Conservation (phyloP, 768 basidiomycete genomes). For the Xerocomus brunneocitrinus region DNA sequence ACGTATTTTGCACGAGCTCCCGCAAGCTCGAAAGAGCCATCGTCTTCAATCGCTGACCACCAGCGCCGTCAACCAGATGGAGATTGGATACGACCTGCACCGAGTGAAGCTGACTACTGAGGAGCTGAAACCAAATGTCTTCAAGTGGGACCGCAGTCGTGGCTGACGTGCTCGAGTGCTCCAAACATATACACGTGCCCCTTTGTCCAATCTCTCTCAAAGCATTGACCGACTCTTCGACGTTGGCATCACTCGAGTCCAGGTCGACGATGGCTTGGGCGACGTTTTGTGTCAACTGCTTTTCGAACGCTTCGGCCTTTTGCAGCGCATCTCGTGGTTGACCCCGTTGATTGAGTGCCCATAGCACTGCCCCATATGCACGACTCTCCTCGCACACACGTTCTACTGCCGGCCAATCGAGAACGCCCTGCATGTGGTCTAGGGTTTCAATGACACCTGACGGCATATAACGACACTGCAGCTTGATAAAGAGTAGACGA, state of each 20-base stretch:
- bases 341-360: constrained; percentile 67
- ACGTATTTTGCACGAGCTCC: constrained; percentile 76
- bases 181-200: constrained; percentile 66
- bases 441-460: constrained; percentile 58
- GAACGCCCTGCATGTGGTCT: constrained; percentile 41
- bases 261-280: constrained; percentile 33
- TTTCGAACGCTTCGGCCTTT: constrained; percentile 59
- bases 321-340: constrained; percentile 59
- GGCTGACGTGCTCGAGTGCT: constrained; percentile 48
- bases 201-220: constrained; percentile 56
- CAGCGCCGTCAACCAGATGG: constrained; percentile 22
- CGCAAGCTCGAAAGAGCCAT: constrained; percentile 51
- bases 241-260: constrained; percentile 12
- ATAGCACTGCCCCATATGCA: constrained; percentile 75
- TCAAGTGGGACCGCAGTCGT: constrained; percentile 51
- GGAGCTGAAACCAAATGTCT: constrained; percentile 85
- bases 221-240: constrained; percentile 40
- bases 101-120: constrained; percentile 75
- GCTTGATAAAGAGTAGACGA: constrained; percentile 58
- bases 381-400: constrained; percentile 61
- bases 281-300: constrained; percentile 43
- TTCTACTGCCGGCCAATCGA: constrained; percentile 56
- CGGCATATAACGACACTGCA: constrained; percentile 73
- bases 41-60: constrained; percentile 19
- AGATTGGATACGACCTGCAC: constrained; percentile 65